phyloP scores from a whole-genome alignment of 257 asterid genomes.

The Solanum stenotomum region DNA sequence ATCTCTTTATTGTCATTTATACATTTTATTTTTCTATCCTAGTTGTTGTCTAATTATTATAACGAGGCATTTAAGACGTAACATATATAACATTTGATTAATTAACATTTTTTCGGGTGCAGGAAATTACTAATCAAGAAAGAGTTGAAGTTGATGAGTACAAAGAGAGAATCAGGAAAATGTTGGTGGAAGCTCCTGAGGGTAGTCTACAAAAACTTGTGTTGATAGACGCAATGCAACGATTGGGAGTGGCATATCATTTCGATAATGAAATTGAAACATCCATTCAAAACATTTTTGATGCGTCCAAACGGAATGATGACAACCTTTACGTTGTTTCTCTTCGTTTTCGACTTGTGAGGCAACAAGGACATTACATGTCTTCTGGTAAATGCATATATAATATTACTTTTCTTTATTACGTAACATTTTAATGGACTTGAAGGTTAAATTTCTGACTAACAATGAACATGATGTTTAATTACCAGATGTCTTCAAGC shows the following conservation, averaged over 20 bases:
- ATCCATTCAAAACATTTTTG: not conserved
- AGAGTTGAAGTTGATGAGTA: not conserved
- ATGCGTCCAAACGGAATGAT: not conserved
- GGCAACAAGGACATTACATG: not conserved
- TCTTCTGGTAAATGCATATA: not conserved
- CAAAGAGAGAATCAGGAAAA: not conserved
- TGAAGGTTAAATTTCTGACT: not conserved
- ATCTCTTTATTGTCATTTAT: not conserved
- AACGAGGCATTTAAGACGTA: not conserved
- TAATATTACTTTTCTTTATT: no score
- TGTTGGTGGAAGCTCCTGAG: not conserved
- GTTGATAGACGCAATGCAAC: slow-evolving; percentile 7
- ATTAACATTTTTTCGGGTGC: not conserved
- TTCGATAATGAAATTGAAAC: slow-evolving; percentile 9
- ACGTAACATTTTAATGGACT: no score
- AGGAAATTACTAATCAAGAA: not conserved
- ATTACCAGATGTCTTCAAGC: not conserved
- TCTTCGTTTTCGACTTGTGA: not conserved
- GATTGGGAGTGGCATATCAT: slow-evolving; percentile 10
- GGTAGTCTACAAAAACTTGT: not conserved
- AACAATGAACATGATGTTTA: not conserved
- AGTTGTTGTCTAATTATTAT: no score
- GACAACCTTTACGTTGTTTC: not conserved
- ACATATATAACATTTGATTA: not conserved
- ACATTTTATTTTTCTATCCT: not conserved